These are phyloP conservation scores for Albifimbria verrucaria DNA, from an alignment of 2,329 filamentous ascomycete genomes.

Conservation along the genomic window DNA sequence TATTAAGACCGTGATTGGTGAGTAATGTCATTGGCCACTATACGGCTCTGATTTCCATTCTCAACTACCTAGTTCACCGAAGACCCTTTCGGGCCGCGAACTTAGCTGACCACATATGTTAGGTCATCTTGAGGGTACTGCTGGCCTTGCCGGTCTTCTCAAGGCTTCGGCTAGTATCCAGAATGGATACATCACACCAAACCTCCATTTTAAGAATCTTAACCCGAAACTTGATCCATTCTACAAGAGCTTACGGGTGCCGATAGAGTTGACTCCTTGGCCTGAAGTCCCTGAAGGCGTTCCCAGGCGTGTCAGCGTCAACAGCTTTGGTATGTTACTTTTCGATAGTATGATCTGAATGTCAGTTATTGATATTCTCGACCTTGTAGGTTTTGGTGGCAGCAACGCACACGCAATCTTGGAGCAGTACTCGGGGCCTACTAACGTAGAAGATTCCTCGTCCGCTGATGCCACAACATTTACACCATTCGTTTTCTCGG, in stretches of 20 bases:
- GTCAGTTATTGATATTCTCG: background rate
- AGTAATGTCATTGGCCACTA: background rate
- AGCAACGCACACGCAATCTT: constrained; percentile 43
- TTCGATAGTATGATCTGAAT: background rate
- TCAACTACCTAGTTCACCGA: no score
- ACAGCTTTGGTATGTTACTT: constrained; percentile 24
- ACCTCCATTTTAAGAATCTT: constrained; percentile 23
- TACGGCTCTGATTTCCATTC: background rate
- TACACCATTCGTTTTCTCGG: constrained; percentile 8
- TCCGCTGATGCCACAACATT: background rate
- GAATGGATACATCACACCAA: constrained; percentile 22
- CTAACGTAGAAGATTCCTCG: background rate
- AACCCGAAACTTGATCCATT: constrained; percentile 24
- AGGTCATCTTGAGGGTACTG: constrained; percentile 18
- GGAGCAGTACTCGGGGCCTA: constrained; percentile 14
- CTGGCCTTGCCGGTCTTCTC: constrained; percentile 20
- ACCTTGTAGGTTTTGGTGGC: constrained; percentile 30
- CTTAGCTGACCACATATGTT: no score
- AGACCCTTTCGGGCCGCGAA: no score
- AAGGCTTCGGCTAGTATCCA: constrained; percentile 15
- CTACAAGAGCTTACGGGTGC: constrained; percentile 16
- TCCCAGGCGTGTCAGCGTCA: constrained; percentile 18
- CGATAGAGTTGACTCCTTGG: constrained; percentile 16
- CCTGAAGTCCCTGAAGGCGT: constrained; percentile 9
- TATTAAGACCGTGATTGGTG: background rate